These are phyloP conservation scores for Raffaelea deltoideospora DNA, from an alignment of 2,329 filamentous ascomycete genomes.

Conservation along the genomic window DNA sequence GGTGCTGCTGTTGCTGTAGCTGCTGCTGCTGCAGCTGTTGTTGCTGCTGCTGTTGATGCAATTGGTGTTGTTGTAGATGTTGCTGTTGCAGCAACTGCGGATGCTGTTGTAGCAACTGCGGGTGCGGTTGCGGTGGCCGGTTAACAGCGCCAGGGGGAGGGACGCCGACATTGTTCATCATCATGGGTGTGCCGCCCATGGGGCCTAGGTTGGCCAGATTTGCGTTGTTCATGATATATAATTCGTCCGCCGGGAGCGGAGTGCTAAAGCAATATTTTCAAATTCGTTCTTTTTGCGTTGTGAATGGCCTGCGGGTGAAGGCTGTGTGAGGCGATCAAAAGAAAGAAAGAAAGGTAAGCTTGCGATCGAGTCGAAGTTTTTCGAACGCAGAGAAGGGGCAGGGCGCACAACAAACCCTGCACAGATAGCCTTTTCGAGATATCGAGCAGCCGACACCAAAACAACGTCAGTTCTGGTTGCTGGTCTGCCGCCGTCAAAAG, in stretches of 20 bases:
- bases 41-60: slow-evolving; percentile 7
- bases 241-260: slow-evolving; percentile 16
- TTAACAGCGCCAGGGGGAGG: slow-evolving; percentile 19
- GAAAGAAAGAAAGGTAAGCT: too few species aligned
- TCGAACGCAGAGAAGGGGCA: too few species aligned
- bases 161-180: slow-evolving; percentile 46
- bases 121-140: slow-evolving; percentile 5
- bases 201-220: slow-evolving; percentile 56
- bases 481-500: too few species aligned
- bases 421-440: too few species aligned
- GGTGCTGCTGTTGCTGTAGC: slow-evolving; percentile 5
- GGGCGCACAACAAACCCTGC: too few species aligned
- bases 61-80: background rate
- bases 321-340: too few species aligned
- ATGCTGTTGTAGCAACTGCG: slow-evolving; percentile 5
- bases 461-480: too few species aligned
- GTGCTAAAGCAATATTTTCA: too few species aligned
- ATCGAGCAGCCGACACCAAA: too few species aligned
- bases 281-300: background rate
- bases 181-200: slow-evolving; percentile 47
- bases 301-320: too few species aligned
- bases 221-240: slow-evolving; percentile 55
- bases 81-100: background rate
- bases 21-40: slow-evolving; percentile 17
- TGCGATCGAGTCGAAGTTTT: too few species aligned